A percentile compares a stretch with the other conserved stretches of the same genome.
phyloP scores from a whole-genome alignment of 371 early-diverging fungal genomes.

The Lichtheimia corymbifera region DNA sequence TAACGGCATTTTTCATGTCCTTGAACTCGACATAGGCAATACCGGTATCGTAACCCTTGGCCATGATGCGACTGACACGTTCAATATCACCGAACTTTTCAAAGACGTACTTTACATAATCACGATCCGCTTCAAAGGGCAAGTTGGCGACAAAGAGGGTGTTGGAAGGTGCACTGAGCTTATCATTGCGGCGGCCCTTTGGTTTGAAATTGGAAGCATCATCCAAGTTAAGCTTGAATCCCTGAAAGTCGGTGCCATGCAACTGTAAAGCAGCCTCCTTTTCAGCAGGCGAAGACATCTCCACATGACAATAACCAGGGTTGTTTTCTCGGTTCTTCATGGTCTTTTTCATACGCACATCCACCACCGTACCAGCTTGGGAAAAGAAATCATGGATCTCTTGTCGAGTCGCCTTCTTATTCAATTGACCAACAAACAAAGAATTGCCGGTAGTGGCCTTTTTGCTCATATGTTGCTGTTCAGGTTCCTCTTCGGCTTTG shows the following conservation, averaged over 20 bases:
- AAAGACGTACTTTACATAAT: not conserved
- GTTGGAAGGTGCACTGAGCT: not conserved
- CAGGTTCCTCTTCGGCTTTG: not conserved
- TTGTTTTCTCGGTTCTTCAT: not conserved
- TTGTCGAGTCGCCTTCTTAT: not conserved
- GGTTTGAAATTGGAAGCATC: not conserved
- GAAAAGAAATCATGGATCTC: not conserved
- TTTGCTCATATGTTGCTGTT: not conserved
- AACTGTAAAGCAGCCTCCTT: not conserved
- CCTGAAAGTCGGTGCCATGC: not conserved
- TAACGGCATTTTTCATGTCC: not conserved
- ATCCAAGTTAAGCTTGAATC: not conserved
- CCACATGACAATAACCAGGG: not conserved
- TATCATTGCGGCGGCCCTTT: not conserved
- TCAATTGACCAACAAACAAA: slow-evolving; percentile 4
- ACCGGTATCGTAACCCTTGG: not conserved
- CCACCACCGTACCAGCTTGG: not conserved
- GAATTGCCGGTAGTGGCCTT: not conserved
- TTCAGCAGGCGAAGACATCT: not conserved
- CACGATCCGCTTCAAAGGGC: not conserved
- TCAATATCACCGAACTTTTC: not conserved
- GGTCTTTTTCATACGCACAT: slow-evolving; percentile 1
- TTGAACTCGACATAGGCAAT: not conserved
- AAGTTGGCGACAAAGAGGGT: not conserved
- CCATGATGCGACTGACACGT: not conserved